Evolutionary conservation across 441 rosid species (phyloP), one percentile per base, ranked within the genome.

Genomic region (Theobroma grandiflorum): DNA sequence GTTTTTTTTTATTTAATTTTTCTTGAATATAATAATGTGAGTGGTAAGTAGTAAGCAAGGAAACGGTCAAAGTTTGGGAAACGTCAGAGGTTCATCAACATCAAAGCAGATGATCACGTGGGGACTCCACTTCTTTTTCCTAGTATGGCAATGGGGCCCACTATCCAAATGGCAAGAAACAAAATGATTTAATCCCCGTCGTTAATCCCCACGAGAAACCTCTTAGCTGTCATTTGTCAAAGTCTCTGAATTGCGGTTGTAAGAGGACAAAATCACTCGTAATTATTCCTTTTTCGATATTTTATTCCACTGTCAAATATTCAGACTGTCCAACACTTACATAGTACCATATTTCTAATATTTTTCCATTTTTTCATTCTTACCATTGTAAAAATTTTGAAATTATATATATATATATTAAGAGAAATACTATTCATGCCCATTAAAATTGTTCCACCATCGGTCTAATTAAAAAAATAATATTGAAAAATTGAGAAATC

Each of bases 61-160:
- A 14, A 7, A 26, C 9, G 74, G 74, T 70, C 74, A 70, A 70
- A 70, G 74, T 47, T 14, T n/a, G n/a, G 31, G 52, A 70, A 15
- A 49, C 14, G 12, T 47, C 38, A 3, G 55, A 70, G 74, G 10
- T 15, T 15, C 58, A 31, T 49, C 74, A 49, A 49, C 20, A 70
- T 14, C 59, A 7, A 70, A 22, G 22, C 74, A 47, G 20, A 70
- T 31, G 11, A 70, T 8, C 74, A 70, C 74, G 57, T 70, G 74
- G 6, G 74, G 22, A 42, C 47, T 14, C 74, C 74, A 69, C 55
- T 8, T 4, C 16, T n/a, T 66, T 40, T n/a, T n/a, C 31, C 71
- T 9, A 18, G 7, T 4, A n/a, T 40, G 71, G 71, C 2, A 3
- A 15, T 40, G 50, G 14, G 71, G 3, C 50, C 47, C 33, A 40